Evolutionary conservation across 2,329 filamentous ascomycete genomes (phyloP), one percentile per base, ranked within the genome.

Genomic region (Sclerotinia nivalis): DNA sequence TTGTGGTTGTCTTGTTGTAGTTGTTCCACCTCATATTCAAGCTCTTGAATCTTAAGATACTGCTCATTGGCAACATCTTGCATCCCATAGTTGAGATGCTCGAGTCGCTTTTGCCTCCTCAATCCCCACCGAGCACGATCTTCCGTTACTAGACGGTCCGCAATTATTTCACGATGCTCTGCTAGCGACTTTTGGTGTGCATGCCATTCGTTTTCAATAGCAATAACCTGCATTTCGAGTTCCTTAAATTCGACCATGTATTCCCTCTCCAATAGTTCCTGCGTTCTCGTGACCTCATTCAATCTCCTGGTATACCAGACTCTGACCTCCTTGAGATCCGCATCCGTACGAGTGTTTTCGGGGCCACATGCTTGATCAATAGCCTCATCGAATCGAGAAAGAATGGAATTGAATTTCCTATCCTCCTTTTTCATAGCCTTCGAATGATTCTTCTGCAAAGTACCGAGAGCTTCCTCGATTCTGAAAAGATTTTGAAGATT

Each of bases 1-100:
- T 10, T 18, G n/a, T 20, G 2, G 0, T 15, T 6, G 12, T 0
- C 8, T 9, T 22, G 2, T 31, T 37, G 22, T 7, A 40, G 5
- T 34, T 40, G 10, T 1, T 58, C 9, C 7, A 25, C 15, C 3
- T 18, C 47, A 40, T 8, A 1, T n/a, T 50, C 47, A 34, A 64
- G 45, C 12, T 13, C 13, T 25, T n/a, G 47, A 4, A 64, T 64
- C 18, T 7, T 25, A 4, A 25, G 34, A 0, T 9, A 6, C 5
- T 40, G 47, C 0, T 20, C 13, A 4, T 15, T 12, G 47, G 50
- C 15, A 6, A 52, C 1, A 6, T 64, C 15, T 15, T 40, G n/a
- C 31, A n/a, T 37, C 22, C 25, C 34, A 0, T 40, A 15, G 9
- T 64, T 49, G 2, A 25, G 2, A 3, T 40, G 18, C 60, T 50